Evolutionary conservation across 1,284 basidiomycete species (phyloP).

Genomic region (Melampsora medusae): DNA sequence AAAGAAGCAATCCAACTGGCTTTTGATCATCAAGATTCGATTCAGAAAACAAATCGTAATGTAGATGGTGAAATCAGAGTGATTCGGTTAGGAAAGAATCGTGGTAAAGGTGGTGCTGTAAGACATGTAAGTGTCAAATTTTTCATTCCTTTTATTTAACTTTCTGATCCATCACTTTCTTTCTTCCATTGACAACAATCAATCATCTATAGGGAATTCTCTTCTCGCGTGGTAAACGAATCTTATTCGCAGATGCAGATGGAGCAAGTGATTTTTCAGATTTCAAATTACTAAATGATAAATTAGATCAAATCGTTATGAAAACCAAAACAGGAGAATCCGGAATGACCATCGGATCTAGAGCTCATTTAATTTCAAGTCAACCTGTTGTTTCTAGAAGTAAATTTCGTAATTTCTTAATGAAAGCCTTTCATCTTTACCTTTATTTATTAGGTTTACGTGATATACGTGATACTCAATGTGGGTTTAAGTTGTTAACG

Average conservation of each 20-base stretch:
- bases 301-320: conserved; percentile 65
- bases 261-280: conserved; percentile 84
- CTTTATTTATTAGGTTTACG: conserved; percentile 78
- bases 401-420: conserved; percentile 78
- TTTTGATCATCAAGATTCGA: conserved; percentile 58
- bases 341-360: conserved; percentile 67
- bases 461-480: conserved; percentile 87
- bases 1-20: conserved; percentile 67
- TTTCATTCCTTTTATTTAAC: conserved; percentile 1
- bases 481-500: conserved; percentile 74
- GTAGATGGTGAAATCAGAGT: conserved; percentile 65
- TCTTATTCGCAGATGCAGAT: conserved; percentile 90
- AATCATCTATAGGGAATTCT: conserved; percentile 63
- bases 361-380: conserved; percentile 84
- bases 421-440: conserved; percentile 84
- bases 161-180: neutral
- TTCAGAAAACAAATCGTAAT: conserved; percentile 44
- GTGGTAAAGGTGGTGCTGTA: conserved; percentile 89
- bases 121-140: conserved; percentile 62
- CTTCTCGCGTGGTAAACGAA: conserved; percentile 70
- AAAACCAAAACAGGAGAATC: neutral
- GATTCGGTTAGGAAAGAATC: conserved; percentile 72
- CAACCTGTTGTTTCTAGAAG: conserved; percentile 94
- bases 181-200: neutral
- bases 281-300: conserved; percentile 68